phyloP scores from a whole-genome alignment of 345 rosid genomes.

The Lumnitzera littorea region DNA sequence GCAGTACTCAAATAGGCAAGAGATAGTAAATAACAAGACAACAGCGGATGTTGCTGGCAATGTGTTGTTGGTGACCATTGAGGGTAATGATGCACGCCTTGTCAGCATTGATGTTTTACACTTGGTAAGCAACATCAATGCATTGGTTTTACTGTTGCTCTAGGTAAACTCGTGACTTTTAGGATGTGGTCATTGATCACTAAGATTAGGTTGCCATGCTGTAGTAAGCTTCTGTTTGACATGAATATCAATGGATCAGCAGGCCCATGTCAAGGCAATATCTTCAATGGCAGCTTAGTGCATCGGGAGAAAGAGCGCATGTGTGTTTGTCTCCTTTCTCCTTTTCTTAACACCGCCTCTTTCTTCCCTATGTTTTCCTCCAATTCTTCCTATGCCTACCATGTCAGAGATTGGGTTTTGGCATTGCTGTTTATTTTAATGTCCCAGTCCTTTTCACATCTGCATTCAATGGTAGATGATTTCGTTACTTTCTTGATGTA shows the following conservation, averaged over 20 bases:
- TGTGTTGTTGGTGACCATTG: conserved; percentile 85
- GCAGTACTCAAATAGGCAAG: conserved; percentile 97
- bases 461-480: background rate
- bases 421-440: conserved; percentile 25
- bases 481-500: too few species aligned
- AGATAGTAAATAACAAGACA: conserved; percentile 95
- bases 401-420: conserved; percentile 17
- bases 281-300: conserved; percentile 99
- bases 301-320: conserved; percentile 95
- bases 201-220: conserved; percentile 57
- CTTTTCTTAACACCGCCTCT: conserved; percentile 92
- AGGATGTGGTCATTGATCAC: conserved; percentile 33
- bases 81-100: conserved; percentile 90
- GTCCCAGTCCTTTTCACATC: conserved; percentile 17
- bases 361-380: conserved; percentile 76
- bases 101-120: conserved; percentile 99
- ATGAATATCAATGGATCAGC: conserved; percentile 95
- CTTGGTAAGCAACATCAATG: conserved; percentile 55
- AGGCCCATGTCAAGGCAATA: conserved; percentile 98
- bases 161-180: conserved; percentile 28
- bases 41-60: conserved; percentile 97
- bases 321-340: conserved; percentile 99
- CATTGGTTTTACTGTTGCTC: conserved; percentile 17
- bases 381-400: conserved; percentile 59
- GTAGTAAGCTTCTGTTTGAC: conserved; percentile 70